Conservation (phyloP, 2,329 filamentous ascomycete genomes). For the Fusarium burgessii region DNA sequence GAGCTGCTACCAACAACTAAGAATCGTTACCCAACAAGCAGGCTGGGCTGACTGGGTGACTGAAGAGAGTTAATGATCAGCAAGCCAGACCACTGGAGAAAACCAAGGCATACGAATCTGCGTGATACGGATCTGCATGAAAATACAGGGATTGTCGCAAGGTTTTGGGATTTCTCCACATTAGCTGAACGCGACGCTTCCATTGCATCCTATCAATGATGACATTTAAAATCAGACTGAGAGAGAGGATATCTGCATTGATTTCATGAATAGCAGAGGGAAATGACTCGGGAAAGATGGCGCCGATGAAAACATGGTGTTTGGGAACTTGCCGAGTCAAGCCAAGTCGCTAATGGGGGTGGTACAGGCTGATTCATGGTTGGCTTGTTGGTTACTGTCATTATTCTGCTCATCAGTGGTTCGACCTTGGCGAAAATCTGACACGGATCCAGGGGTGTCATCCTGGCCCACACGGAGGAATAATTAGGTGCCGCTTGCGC, state of each 20-base stretch:
- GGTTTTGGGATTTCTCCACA: neutral
- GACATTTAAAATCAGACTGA: neutral
- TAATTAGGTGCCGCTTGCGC: neutral
- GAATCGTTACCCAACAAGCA: neutral
- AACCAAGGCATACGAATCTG: too few species aligned
- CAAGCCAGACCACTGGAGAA: neutral
- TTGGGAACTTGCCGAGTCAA: neutral
- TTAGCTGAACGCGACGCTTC: neutral
- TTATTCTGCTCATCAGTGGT: neutral
- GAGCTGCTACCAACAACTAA: neutral
- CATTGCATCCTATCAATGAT: neutral
- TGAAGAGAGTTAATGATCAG: neutral
- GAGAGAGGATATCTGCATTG: fast-evolving
- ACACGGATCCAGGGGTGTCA: neutral
- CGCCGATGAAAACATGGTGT: fast-evolving
- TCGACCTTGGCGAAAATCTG: neutral
- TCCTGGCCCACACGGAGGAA: neutral
- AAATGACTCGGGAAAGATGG: fast-evolving
- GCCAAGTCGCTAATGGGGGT: neutral
- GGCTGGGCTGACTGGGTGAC: neutral
- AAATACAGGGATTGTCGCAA: neutral
- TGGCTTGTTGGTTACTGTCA: neutral
- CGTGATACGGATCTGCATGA: neutral
- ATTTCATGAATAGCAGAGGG: fast-evolving
- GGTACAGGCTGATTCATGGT: neutral